phyloP scores from a whole-genome alignment of 768 basidiomycete genomes.

The Pilatotrama ljubarskyi region DNA sequence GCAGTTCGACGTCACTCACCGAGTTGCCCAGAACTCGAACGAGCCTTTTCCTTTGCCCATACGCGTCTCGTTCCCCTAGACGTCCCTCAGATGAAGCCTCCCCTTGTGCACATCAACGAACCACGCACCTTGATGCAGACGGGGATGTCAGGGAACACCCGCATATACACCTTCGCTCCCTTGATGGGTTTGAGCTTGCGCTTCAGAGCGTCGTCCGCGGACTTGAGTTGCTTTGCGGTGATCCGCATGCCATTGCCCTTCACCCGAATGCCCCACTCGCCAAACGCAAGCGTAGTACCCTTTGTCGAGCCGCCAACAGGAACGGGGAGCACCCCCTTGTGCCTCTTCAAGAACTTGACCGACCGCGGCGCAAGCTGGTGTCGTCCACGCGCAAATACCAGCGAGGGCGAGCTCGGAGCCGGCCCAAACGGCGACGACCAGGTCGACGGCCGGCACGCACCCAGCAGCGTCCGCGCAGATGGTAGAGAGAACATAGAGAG shows the following conservation, averaged over 20 bases:
- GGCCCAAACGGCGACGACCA: slow-evolving; percentile 16
- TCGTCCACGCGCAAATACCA: slow-evolving; percentile 31
- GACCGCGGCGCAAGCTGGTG: slow-evolving; percentile 77
- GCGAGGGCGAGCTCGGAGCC: background rate
- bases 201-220: slow-evolving; percentile 85
- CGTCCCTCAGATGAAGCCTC: background rate
- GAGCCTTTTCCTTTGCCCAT: slow-evolving; percentile 99
- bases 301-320: slow-evolving; percentile 89
- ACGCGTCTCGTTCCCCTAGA: slow-evolving; percentile 93
- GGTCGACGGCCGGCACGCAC: slow-evolving; percentile 26
- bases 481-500: slow-evolving; percentile 33
- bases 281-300: slow-evolving; percentile 89
- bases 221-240: slow-evolving; percentile 86
- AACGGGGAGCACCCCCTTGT: slow-evolving; percentile 87
- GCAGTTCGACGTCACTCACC: slow-evolving; percentile 47
- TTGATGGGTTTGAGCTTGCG: slow-evolving; percentile 89
- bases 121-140: slow-evolving; percentile 88
- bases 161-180: slow-evolving; percentile 80
- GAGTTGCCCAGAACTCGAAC: slow-evolving; percentile 96
- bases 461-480: slow-evolving; percentile 31
- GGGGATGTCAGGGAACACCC: slow-evolving; percentile 95
- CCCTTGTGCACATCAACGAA: no score
- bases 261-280: slow-evolving; percentile 90
- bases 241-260: slow-evolving; percentile 80
- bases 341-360: slow-evolving; percentile 83